Base-by-base conservation (phyloP, 805 yeast species). In the Tetrapisispora nanseiensis region DNA sequence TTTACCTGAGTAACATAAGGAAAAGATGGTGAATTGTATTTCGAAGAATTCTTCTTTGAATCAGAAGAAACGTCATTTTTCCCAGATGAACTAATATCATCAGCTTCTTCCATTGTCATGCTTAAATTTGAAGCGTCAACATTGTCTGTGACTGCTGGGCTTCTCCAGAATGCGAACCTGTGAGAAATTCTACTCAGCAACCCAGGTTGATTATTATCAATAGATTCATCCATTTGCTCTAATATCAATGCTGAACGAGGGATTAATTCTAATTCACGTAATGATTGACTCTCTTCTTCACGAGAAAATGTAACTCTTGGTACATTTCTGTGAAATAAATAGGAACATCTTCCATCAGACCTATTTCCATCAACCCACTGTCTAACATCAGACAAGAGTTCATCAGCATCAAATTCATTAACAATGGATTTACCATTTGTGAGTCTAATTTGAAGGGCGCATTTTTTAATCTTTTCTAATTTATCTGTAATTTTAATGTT, bases 171-270 rank as follows among this genome's bases (percentile, higher is more conserved):
- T 23, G 40, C 31, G 41, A 59, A 29, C 48, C 55, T 30, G 20
- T 26, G 23, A 2, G 33, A 10, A 4, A 38, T 20, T 20, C 23
- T 33, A 15, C 39, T 28, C 3, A 42, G 8, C 3, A 33, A 18
- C 7, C 39, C 30, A 13, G 30, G 19, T 7, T 28, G 34, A 12
- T 20, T 19, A 22, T 16, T 50, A 37, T 5, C 48, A 33, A 10
- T 45, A 47, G 7, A 33, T 29, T 11, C 35, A 39, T 19, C 44
- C 24, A 70, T 65, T 0, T 92, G 89, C 54, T 83, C 82, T 48
- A 87, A 65, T 20, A 85, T 78, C 37, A 87, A 60, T 0, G 82
- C 85, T 10, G 94, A 80, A 44, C 94, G 69, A 2, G 90, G 89
- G 13, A 75, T 70, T 40, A 87, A 64, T 19, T 76, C 78, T 42